phyloP scores from a whole-genome alignment of 768 basidiomycete genomes.

The Sporobolomyces phaffii region DNA sequence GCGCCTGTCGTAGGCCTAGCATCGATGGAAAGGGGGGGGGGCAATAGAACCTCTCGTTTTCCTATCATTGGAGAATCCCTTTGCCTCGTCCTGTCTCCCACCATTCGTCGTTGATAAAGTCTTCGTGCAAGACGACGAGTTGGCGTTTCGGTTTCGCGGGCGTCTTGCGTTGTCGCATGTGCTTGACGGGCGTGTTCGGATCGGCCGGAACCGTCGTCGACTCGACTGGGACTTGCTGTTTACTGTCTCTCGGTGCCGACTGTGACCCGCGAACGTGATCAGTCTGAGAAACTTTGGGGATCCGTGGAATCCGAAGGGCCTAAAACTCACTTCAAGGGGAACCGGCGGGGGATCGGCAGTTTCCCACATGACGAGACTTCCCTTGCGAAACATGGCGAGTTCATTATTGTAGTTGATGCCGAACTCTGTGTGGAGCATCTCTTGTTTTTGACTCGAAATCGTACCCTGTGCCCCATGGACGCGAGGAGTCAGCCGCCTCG shows the following conservation, averaged over 20 bases:
- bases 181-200: not conserved
- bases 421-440: slow-evolving; percentile 76
- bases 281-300: too few species aligned
- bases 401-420: slow-evolving; percentile 80
- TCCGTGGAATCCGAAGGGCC: too few species aligned
- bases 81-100: slow-evolving; percentile 33
- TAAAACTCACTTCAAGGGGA: not conserved
- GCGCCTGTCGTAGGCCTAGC: too few species aligned
- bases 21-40: too few species aligned
- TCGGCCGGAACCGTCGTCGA: not conserved
- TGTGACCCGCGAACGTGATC: too few species aligned
- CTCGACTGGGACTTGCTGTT: not conserved
- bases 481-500: too few species aligned
- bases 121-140: slow-evolving; percentile 40
- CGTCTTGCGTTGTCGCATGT: slow-evolving; percentile 9
- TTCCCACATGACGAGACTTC: slow-evolving; percentile 68
- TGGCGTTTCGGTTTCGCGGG: slow-evolving; percentile 11
- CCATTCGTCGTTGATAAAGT: slow-evolving; percentile 40
- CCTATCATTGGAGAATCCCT: slow-evolving; percentile 14
- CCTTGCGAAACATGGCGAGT: slow-evolving; percentile 68
- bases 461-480: slow-evolving; percentile 81
- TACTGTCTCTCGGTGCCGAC: not conserved
- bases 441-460: slow-evolving; percentile 80
- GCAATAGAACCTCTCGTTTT: too few species aligned
- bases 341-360: not conserved